Base-by-base conservation (phyloP, 441 rosid genomes). In the Raphanus hybrid region DNA sequence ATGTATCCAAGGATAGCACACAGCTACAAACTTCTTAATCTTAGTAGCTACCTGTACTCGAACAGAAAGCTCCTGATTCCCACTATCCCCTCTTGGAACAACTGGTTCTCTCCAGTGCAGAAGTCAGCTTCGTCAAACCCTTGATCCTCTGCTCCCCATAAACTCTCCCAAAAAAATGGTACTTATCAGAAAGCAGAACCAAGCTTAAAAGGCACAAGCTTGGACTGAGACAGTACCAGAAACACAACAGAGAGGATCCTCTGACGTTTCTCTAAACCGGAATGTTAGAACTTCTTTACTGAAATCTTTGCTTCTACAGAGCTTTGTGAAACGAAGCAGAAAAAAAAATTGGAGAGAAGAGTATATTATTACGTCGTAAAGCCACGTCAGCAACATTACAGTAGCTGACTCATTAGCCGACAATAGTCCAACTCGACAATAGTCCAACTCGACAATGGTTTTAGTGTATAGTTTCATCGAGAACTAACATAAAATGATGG, bases 1-100 rank as follows among this genome's bases (percentile, higher is more conserved):
- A 86, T 92, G 99, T 58, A 96, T 55, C 97, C 91, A 92, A 45
- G 99, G 98, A 81, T 90, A 93, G 82, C 93, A 93, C 72, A 86
- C 84, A 78, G 89, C 93, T 73, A 96, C 77, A 75, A 91, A 71
- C 85, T 92, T 92, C 79, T 90, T 92, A 45, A 92, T 77, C 80
- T 80, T 93, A 81, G 81, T 88, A 11, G 67, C 75, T 72, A 92
- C 65, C 61, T 72, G 87, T 72, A 84, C 71, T 86, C 96, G 87
- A 18, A 85, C 76, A 34, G 99, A 86, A 64, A 72, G 79, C 75
- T 91, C 89, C 65, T 85, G 54, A 77, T 86, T 85, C 15, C 75
- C 80, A 70, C 76, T 69, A 10, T 27, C 6, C 55, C 82, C 91
- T 61, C 82, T 77, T 66, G 93, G 67, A 82, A 82, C 77, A 82